phyloP scores from a whole-genome alignment of 2,329 filamentous ascomycete genomes.

The Ceratocystis smalleyi region DNA sequence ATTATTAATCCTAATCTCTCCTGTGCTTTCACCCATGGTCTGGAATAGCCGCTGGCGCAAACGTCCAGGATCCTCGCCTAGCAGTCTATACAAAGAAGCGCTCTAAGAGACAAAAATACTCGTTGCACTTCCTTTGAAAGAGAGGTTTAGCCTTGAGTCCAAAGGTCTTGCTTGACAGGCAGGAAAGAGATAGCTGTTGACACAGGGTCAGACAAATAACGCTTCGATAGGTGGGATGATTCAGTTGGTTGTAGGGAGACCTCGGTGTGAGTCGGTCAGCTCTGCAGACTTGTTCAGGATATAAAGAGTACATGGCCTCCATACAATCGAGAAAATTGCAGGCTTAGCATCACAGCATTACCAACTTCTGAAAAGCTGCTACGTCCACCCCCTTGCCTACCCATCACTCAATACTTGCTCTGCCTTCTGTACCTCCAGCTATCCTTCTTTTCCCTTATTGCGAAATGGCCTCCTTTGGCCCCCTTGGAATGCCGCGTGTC shows the following conservation, averaged over 20 bases:
- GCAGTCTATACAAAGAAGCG: not conserved
- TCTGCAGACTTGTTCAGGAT: not conserved
- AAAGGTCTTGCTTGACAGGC: not conserved
- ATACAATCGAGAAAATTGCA: not conserved
- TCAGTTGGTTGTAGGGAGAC: too few species aligned
- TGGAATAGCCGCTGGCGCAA: not conserved
- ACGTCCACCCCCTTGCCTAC: not conserved
- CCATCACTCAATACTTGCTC: not conserved
- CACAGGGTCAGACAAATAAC: not conserved
- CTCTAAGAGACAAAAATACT: not conserved
- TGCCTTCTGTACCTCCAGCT: not conserved
- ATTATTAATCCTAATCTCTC: too few species aligned
- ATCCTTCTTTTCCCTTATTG: not conserved
- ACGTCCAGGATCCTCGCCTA: not conserved
- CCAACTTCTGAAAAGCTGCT: not conserved
- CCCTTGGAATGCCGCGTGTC: constrained; percentile 15
- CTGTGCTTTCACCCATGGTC: too few species aligned
- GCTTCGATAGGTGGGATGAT: too few species aligned
- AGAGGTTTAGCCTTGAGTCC: not conserved
- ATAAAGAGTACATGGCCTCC: not conserved
- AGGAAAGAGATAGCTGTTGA: not conserved
- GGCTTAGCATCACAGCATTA: not conserved
- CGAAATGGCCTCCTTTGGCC: constrained; percentile 15
- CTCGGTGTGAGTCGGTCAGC: not conserved
- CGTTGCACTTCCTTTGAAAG: not conserved